Percentiles rank a stretch among this genome's conserved stretches.
phyloP scores from a whole-genome alignment of 805 yeast species.

The Candida awuae region DNA sequence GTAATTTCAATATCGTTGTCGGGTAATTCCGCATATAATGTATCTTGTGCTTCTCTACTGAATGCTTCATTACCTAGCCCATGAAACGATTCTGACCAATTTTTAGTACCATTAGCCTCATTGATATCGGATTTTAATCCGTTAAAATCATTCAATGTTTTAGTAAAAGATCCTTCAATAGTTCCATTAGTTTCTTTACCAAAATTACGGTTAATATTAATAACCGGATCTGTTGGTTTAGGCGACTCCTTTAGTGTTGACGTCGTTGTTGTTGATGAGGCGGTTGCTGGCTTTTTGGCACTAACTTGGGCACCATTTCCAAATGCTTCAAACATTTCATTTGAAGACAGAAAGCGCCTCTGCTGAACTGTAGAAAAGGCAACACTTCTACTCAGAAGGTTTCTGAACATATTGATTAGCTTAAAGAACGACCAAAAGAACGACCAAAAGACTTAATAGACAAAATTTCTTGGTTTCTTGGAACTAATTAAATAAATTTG shows the following conservation, averaged over 20 bases:
- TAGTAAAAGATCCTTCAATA: constrained; percentile 14
- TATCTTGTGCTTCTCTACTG: constrained; percentile 46
- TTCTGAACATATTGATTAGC: not conserved
- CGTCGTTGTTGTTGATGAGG: not conserved
- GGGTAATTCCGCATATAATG: constrained; percentile 55
- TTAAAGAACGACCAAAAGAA: too few species aligned
- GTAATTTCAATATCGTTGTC: constrained; percentile 81
- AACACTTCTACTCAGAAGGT: not conserved
- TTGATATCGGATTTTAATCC: constrained; percentile 9
- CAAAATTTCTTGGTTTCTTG: too few species aligned
- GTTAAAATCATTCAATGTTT: constrained; percentile 22
- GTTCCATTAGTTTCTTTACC: constrained; percentile 11
- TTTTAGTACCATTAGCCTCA: constrained; percentile 31
- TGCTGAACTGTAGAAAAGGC: not conserved
- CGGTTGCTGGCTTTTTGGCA: not conserved
- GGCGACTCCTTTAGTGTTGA: too few species aligned
- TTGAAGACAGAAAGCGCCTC: constrained; percentile 5
- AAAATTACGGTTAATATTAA: constrained; percentile 16
- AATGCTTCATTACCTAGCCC: constrained; percentile 84
- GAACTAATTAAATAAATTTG: too few species aligned
- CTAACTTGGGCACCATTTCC: constrained; percentile 6
- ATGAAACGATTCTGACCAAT: constrained; percentile 84
- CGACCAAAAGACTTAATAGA: too few species aligned
- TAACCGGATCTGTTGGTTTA: constrained; percentile 19
- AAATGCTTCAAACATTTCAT: constrained; percentile 27